phyloP scores from a whole-genome alignment of 306 rosid genomes.

The Prunus mongolica region DNA sequence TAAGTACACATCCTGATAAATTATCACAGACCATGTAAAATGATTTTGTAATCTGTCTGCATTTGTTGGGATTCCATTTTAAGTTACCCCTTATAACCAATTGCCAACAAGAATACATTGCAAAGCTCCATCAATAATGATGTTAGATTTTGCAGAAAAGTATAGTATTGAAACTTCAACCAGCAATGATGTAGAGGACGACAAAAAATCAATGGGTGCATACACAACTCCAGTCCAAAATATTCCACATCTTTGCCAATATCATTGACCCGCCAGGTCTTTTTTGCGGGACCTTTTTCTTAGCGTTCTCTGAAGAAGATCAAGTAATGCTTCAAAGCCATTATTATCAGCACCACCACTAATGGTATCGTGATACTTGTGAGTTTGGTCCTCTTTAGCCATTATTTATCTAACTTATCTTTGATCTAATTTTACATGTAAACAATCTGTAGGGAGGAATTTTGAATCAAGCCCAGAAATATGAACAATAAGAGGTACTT shows the following conservation, averaged over 20 bases:
- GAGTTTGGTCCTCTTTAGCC: background rate
- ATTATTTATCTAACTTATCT: background rate
- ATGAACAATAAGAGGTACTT: background rate
- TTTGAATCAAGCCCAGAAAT: background rate
- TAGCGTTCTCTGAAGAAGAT: background rate
- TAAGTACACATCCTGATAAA: background rate
- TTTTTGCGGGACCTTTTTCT: background rate
- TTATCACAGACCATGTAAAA: background rate
- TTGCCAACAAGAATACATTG: background rate
- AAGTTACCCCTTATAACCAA: background rate
- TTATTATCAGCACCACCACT: background rate
- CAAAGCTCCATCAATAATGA: background rate
- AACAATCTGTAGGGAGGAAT: background rate
- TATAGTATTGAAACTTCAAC: background rate
- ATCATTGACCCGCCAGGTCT: background rate
- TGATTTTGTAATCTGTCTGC: background rate
- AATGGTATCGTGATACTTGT: background rate
- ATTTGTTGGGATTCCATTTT: background rate
- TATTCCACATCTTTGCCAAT: background rate
- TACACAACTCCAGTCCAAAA: background rate
- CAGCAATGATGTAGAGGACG: background rate
- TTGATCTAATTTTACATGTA: background rate
- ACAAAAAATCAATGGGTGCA: background rate
- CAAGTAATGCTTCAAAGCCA: background rate
- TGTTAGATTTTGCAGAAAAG: background rate